Percentiles rank a stretch among this genome's conserved stretches.
These are phyloP conservation scores for Osmanthus fragrans DNA, from an alignment of 257 asterid genomes.

Conservation along the genomic window DNA sequence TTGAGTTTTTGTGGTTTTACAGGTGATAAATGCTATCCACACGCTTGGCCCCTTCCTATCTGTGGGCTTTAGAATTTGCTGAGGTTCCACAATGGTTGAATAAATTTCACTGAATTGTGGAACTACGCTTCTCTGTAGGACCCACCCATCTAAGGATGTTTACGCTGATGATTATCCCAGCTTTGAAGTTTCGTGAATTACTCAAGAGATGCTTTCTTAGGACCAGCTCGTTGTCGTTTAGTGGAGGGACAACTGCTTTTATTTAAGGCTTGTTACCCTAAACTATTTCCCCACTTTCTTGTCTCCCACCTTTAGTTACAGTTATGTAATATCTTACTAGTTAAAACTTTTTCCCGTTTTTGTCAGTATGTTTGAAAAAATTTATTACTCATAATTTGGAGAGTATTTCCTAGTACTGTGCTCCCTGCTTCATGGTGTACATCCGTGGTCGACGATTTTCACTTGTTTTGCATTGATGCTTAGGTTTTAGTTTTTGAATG, in stretches of 20 bases:
- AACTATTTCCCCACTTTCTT: slow-evolving; percentile 14
- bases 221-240: slow-evolving; percentile 27
- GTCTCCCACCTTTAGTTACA: slow-evolving; percentile 20
- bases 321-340: background rate
- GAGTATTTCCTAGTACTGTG: slow-evolving; percentile 23
- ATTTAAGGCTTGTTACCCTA: slow-evolving; percentile 22
- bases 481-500: slow-evolving; percentile 18
- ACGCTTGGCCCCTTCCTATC: slow-evolving; percentile 33
- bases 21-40: slow-evolving; percentile 61
- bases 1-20: slow-evolving; percentile 38
- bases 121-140: slow-evolving; percentile 37
- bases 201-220: slow-evolving; percentile 29
- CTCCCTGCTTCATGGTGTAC: slow-evolving; percentile 9
- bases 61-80: background rate
- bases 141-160: slow-evolving; percentile 26
- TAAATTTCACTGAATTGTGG: slow-evolving; percentile 22
- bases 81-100: background rate
- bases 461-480: background rate
- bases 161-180: slow-evolving; percentile 25
- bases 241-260: slow-evolving; percentile 18
- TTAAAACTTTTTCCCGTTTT: too few relatives aligned
- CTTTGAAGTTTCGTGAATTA: slow-evolving; percentile 29
- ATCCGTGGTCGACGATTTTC: slow-evolving; percentile 24
- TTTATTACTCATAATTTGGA: slow-evolving; percentile 30
- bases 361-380: slow-evolving; percentile 20